Evolutionary conservation across 139 green algal genomes (phyloP), one percentile per base, ranked within the genome.

Genomic region (Edaphochlamys debaryana): DNA sequence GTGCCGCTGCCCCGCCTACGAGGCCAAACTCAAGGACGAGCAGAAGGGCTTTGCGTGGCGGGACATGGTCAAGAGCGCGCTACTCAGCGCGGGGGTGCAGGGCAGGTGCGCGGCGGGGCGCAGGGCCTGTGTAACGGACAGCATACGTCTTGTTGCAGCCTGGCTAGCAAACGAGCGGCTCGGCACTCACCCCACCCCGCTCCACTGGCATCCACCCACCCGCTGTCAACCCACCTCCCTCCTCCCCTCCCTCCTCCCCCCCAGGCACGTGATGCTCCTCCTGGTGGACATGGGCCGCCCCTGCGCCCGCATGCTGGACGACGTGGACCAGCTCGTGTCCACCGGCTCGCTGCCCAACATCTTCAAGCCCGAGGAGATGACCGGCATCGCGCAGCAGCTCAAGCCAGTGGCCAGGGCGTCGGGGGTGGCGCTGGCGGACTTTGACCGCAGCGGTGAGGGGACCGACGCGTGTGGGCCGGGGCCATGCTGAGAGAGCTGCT

Each of bases 21-120:
- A 89, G 67, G 73, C 85, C 37, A 87, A 86, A 54, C 79, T 89
- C 3, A 86, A 89, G 58, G 85, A 89, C 45, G 73, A 54, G 11
- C 79, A 87, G 67, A 79, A 79, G 48, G 85, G 85, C 67, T 84
- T 89, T 37, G 60, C 58, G 6, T 89, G 85, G 85, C 48, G 67
- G 1, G 85, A 89, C 62, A 72, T 79, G 67, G 25, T 89, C 27
- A 87, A 87, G 58, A 34, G 41, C 7, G 73, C 80, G 41, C 80
- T 89, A 67, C 56, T 78, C 36, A 41, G 54, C 3, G 79, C 85
- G 40, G 85, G 85, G 27, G 85, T 89, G 37, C 79, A 83, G 72
- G 85, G 85, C 67, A 87, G 85, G 85, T 89, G 74, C 3, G 85
- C 3, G 4, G 45, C 45, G 45, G 11, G n/a, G n/a, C n/a, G n/a